These are phyloP conservation scores for Royoungia palumana DNA, from an alignment of 768 basidiomycete species.

Conservation along the genomic window DNA sequence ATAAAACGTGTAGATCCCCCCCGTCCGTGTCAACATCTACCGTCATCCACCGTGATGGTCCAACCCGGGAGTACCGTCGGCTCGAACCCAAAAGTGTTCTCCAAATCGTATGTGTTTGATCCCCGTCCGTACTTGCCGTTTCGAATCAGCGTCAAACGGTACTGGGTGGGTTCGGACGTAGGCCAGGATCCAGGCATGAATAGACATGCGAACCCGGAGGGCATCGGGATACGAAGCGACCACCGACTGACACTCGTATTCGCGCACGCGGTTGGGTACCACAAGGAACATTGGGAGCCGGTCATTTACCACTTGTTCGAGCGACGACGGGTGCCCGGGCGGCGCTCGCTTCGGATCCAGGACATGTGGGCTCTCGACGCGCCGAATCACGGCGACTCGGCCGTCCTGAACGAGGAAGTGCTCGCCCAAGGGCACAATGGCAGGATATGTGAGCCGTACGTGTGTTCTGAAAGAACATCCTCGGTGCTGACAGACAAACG, in stretches of 20 bases:
- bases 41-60: too few species aligned
- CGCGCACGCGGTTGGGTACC: neutral
- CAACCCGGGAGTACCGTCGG: too few species aligned
- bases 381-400: conserved; percentile 9
- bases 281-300: conserved; percentile 13
- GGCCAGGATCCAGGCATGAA: neutral
- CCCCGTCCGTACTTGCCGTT: conserved; percentile 11
- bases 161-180: neutral
- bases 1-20: too few species aligned
- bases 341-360: neutral
- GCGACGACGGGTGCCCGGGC: neutral
- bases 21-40: too few species aligned
- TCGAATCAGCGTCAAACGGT: conserved; percentile 7
- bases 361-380: conserved; percentile 9
- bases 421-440: neutral
- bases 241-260: conserved; percentile 3
- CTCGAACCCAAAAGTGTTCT: neutral
- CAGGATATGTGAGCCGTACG: neutral
- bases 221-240: too few species aligned
- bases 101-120: conserved; percentile 7
- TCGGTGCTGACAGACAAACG: neutral
- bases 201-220: too few species aligned
- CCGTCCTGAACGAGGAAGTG: conserved; percentile 7
- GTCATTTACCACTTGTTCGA: conserved; percentile 1
- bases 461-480: neutral